These are phyloP conservation scores for Fragaria nilgerrensis DNA, from an alignment of 306 rosid genomes.

Conservation along the genomic window DNA sequence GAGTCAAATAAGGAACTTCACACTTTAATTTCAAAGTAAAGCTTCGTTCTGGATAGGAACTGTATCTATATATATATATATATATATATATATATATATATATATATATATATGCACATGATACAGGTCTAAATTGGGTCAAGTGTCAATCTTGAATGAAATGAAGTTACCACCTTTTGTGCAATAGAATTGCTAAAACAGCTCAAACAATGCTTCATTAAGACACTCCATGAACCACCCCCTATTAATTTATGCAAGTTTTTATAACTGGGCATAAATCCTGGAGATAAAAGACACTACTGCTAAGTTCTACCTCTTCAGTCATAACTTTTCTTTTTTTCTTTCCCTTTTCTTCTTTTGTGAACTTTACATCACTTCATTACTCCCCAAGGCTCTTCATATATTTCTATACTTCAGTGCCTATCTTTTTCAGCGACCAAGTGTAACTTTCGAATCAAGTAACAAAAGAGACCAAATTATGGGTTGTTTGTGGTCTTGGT, in stretches of 20 bases:
- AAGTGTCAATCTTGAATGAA: not conserved
- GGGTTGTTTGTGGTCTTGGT: conserved; percentile 30
- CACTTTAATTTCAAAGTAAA: too few species aligned
- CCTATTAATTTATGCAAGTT: not conserved
- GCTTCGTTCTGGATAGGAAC: too few species aligned
- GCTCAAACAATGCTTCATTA: conserved; percentile 3
- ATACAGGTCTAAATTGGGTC: not conserved
- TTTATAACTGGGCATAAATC: not conserved
- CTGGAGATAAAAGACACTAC: not conserved
- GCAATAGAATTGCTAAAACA: not conserved
- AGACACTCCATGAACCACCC: conserved; percentile 17
- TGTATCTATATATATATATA: too few species aligned
- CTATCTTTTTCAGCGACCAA: not conserved
- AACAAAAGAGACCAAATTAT: conserved; percentile 19
- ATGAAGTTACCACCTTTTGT: not conserved
- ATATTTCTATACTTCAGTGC: not conserved
- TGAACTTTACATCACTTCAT: not conserved
- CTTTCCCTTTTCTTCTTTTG: not conserved
- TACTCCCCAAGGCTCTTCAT: not conserved
- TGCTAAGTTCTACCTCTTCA: not conserved
- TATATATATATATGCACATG: not conserved
- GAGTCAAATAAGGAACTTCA: too few species aligned
- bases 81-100: too few species aligned
- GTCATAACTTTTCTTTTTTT: not conserved
- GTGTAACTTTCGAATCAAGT: conserved; percentile 8